A percentile compares a stretch with the other conserved stretches of the same genome.
Evolutionary conservation across 2,329 filamentous ascomycete species (phyloP).

Genomic region (Botryotinia calthae): DNA sequence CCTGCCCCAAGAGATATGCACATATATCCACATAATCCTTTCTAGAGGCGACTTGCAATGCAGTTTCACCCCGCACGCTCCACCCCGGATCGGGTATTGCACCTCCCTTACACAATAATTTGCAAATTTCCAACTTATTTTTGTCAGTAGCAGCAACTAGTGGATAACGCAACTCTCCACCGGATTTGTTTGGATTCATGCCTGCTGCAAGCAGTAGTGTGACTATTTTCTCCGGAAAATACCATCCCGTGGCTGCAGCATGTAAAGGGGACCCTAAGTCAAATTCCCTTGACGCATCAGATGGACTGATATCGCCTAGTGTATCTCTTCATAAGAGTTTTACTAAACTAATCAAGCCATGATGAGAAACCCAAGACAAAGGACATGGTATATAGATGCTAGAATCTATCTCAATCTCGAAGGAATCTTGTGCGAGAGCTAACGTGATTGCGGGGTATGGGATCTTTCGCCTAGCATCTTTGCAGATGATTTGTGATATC

Average conservation of each 20-base stretch:
- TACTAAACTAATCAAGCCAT: neutral
- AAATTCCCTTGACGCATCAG: neutral
- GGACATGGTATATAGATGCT: too few relatives aligned
- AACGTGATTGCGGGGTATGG: too few relatives aligned
- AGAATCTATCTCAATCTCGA: too few relatives aligned
- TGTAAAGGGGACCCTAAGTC: neutral
- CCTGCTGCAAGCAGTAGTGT: neutral
- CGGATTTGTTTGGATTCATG: too few relatives aligned
- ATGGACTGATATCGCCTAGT: accelerated
- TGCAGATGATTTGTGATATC: neutral
- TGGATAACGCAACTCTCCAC: too few relatives aligned
- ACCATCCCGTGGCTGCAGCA: neutral
- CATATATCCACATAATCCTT: neutral
- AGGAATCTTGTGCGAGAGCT: too few relatives aligned
- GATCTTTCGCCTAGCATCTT: too few relatives aligned
- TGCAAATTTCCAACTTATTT: neutral
- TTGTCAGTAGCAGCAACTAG: neutral
- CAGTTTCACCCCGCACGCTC: neutral
- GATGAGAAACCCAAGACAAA: neutral
- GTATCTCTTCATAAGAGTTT: neutral
- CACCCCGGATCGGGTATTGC: too few relatives aligned
- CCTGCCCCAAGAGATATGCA: neutral
- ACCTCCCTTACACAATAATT: neutral
- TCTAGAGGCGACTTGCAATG: neutral
- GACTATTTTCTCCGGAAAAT: neutral